Evolutionary conservation across 495 filamentous ascomycete species (phyloP).

Genomic region (Mycothermus thermophilus): DNA sequence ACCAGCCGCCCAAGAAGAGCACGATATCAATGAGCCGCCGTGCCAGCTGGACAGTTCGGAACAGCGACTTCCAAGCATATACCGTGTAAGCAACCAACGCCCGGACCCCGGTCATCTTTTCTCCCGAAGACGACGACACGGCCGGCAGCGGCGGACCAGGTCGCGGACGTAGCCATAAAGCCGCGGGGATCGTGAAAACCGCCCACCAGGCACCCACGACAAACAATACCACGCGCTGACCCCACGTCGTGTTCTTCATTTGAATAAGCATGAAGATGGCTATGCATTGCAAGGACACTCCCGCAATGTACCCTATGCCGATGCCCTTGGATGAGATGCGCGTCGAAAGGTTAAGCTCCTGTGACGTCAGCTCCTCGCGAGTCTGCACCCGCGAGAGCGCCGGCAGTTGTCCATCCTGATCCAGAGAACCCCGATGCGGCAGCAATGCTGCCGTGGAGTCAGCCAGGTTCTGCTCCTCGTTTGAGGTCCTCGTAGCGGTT

Average conservation of each 20-base stretch:
- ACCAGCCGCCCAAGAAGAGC: conserved; percentile 85
- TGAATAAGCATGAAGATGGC: conserved; percentile 57
- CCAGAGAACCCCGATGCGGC: conserved; percentile 13
- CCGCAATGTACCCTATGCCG: conserved; percentile 79
- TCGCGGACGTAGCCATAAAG: conserved; percentile 77
- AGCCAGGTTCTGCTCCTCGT: conserved; percentile 9
- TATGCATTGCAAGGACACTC: conserved; percentile 62
- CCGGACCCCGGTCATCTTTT: conserved; percentile 12
- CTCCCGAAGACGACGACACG: no score
- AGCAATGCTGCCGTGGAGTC: conserved; percentile 35
- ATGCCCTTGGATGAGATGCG: conserved; percentile 81
- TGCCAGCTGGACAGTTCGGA: conserved; percentile 63
- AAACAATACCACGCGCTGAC: conserved; percentile 71
- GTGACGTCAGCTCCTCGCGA: conserved; percentile 38
- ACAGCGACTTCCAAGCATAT: conserved; percentile 77
- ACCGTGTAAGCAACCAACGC: conserved; percentile 48
- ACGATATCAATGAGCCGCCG: conserved; percentile 70
- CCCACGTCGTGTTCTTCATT: conserved; percentile 61
- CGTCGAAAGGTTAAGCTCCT: conserved; percentile 62
- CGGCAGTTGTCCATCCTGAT: no score
- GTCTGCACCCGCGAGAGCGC: conserved; percentile 22
- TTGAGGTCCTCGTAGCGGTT: conserved; percentile 1
- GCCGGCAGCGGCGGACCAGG: conserved; percentile 67
- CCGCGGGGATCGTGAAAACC: conserved; percentile 75
- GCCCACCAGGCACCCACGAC: conserved; percentile 92